phyloP scores from a whole-genome alignment of 108 stramenopile species.

The Conticribra guillardii region DNA sequence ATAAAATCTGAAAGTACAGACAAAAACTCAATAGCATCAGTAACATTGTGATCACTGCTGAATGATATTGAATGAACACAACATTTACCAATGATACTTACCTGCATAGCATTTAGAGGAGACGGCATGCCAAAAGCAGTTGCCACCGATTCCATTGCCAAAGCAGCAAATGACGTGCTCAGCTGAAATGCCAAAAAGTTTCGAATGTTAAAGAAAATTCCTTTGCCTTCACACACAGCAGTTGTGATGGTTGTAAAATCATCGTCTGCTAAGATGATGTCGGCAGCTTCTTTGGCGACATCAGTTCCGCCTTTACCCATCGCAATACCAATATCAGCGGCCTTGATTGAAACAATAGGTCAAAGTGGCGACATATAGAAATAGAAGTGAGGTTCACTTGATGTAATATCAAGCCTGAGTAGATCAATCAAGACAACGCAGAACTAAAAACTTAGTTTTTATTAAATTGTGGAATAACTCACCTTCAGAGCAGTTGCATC shows the following conservation, averaged over 20 bases:
- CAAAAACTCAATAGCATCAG: no score
- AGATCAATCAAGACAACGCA: no score
- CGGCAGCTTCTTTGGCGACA: conserved; percentile 98
- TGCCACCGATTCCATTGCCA: conserved; percentile 90
- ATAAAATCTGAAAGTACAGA: conserved; percentile 86
- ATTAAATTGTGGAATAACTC: no score
- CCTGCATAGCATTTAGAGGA: conserved; percentile 97
- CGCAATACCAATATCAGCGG: conserved; percentile 98
- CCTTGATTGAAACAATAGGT: conserved; percentile 40
- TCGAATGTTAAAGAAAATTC: conserved; percentile 99
- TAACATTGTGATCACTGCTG: no score
- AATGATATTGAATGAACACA: no score
- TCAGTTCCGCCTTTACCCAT: conserved; percentile 97
- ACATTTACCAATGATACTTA: conserved; percentile 1
- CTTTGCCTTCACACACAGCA: conserved; percentile 96
- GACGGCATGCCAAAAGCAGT: conserved; percentile 85
- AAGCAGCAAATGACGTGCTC: conserved; percentile 93
- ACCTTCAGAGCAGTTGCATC: conserved; percentile 96
- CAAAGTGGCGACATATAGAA: neutral
- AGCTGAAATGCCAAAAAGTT: conserved; percentile 97
- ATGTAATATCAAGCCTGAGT: neutral
- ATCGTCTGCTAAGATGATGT: conserved; percentile 93
- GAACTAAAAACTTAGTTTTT: no score
- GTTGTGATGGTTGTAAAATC: conserved; percentile 90
- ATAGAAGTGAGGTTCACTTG: neutral